Percentiles rank a stretch among this genome's conserved stretches.
These are phyloP conservation scores for Pseudopediastrum boryanum DNA, from an alignment of 139 green algal species.

Conservation along the genomic window DNA sequence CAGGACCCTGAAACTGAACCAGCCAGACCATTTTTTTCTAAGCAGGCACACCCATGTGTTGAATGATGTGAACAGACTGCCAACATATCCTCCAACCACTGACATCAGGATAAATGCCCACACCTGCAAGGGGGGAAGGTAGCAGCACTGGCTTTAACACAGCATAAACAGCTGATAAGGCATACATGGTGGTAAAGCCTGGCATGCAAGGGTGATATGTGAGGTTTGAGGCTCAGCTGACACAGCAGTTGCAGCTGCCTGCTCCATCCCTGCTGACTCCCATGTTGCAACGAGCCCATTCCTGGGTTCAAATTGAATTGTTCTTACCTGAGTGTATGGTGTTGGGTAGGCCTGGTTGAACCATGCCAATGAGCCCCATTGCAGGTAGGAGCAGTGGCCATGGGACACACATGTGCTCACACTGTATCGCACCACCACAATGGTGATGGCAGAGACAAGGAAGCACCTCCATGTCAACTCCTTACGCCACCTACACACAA, in stretches of 20 bases:
- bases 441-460: conserved; percentile 59
- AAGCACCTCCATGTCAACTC: conserved; percentile 65
- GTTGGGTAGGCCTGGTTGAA: conserved; percentile 36
- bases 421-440: conserved; percentile 55
- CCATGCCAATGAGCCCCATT: conserved; percentile 59
- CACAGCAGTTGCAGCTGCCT: too few species aligned
- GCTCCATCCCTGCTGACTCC: too few species aligned
- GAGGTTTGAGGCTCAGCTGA: too few species aligned
- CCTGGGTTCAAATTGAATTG: too few species aligned
- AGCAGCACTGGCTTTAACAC: too few species aligned
- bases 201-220: too few species aligned
- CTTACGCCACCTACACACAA: conserved; percentile 52
- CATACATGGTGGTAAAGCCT: too few species aligned
- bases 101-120: conserved; percentile 56
- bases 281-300: too few species aligned
- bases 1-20: conserved; percentile 30
- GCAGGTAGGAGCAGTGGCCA: conserved; percentile 49
- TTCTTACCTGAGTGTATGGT: conserved; percentile 33
- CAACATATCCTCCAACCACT: conserved; percentile 51
- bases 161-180: too few species aligned
- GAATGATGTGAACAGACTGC: conserved; percentile 55
- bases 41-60: conserved; percentile 71
- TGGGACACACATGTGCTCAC: conserved; percentile 46
- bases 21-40: conserved; percentile 60
- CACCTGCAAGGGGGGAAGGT: conserved; percentile 17